These are phyloP conservation scores for Takashimella koratensis DNA, from an alignment of 1,284 basidiomycete species.

Conservation along the genomic window DNA sequence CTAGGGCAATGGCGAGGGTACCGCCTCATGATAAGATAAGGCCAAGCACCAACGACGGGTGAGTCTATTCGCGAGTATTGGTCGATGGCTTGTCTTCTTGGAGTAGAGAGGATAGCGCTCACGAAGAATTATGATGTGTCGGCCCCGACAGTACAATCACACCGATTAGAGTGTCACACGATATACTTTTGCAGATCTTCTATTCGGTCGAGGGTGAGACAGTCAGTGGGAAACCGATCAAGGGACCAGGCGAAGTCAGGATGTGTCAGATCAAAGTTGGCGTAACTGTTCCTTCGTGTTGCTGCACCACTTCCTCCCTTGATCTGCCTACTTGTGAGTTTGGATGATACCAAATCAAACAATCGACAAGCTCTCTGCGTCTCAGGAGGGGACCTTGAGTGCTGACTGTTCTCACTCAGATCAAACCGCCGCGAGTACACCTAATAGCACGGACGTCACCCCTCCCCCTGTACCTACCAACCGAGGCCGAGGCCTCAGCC, in stretches of 20 bases:
- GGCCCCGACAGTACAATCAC: constrained; percentile 38
- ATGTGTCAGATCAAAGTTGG: constrained; percentile 42
- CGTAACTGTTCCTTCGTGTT: constrained; percentile 41
- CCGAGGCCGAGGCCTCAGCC: too few relatives aligned
- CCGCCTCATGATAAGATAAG: constrained; percentile 46
- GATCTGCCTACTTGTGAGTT: constrained; percentile 39
- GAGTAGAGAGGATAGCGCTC: too few relatives aligned
- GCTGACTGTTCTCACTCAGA: too few relatives aligned
- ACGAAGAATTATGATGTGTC: too few relatives aligned
- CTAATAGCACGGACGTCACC: too few relatives aligned
- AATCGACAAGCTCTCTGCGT: too few relatives aligned
- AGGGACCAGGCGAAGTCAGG: constrained; percentile 43
- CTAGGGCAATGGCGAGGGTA: constrained; percentile 36
- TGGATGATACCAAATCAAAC: background rate
- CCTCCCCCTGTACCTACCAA: too few relatives aligned
- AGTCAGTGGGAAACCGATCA: constrained; percentile 14
- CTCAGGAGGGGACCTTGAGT: too few relatives aligned
- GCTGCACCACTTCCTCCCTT: constrained; percentile 29
- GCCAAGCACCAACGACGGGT: constrained; percentile 44
- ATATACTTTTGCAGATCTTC: constrained; percentile 41
- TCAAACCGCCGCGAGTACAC: too few relatives aligned
- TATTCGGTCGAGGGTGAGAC: constrained; percentile 45
- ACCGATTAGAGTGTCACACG: constrained; percentile 43
- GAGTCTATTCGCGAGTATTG: constrained; percentile 12
- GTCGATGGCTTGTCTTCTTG: too few relatives aligned